Conservation (phyloP, 2,329 filamentous ascomycete species). For the Aspergillus pseudoterreus region DNA sequence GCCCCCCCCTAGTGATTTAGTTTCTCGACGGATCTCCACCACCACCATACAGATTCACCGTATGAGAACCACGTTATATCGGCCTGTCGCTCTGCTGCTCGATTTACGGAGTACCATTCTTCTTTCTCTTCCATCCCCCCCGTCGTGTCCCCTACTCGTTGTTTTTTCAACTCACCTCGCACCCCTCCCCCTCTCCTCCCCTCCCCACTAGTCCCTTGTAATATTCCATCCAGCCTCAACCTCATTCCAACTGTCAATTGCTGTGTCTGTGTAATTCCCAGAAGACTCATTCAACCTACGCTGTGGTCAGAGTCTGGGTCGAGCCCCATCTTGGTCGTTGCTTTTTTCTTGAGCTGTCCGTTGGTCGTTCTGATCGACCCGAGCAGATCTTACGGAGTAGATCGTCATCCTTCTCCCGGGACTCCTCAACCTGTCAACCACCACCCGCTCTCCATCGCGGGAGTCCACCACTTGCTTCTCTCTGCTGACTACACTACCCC, state of each 20-base stretch:
- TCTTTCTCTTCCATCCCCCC: not conserved
- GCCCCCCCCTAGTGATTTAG: no score
- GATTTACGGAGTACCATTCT: not conserved
- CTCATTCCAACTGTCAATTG: constrained; percentile 3
- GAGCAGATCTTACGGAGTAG: constrained; percentile 21
- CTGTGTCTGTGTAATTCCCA: not conserved
- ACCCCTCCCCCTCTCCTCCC: not conserved
- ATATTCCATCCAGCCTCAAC: not conserved
- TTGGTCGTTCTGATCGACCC: constrained; percentile 25
- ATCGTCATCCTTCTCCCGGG: constrained; percentile 13
- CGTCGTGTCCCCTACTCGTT: not conserved
- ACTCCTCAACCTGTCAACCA: constrained; percentile 12
- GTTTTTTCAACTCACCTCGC: not conserved
- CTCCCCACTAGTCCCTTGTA: not conserved
- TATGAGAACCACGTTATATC: constrained; percentile 1
- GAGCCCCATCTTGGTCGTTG: not conserved
- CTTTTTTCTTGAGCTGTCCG: constrained; percentile 6
- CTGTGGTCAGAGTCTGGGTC: no score
- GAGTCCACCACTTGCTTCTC: constrained; percentile 7
- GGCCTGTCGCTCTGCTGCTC: not conserved
- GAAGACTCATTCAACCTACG: no score
- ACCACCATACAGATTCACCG: not conserved
- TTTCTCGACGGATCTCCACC: not conserved
- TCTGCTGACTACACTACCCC: not conserved
- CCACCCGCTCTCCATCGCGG: constrained; percentile 14